Conservation (phyloP, 108 stramenopile genomes). For the Seminavis robusta region DNA sequence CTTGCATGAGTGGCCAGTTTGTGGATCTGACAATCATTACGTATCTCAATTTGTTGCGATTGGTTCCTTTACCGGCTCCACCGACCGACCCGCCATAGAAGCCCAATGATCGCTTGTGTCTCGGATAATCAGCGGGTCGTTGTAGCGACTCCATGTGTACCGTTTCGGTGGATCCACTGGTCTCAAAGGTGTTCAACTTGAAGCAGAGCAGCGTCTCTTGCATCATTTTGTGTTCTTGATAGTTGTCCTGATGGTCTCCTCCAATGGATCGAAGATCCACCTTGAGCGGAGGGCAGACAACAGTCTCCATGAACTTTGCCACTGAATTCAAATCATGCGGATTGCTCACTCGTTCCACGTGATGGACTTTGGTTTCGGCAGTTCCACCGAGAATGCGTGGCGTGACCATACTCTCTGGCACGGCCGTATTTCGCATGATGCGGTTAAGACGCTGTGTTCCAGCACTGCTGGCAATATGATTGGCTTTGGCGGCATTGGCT, state of each 20-base stretch:
- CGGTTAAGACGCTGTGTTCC: slow-evolving; percentile 69
- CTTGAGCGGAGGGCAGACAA: slow-evolving; percentile 44
- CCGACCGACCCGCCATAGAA: slow-evolving; percentile 27
- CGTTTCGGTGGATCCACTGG: slow-evolving; percentile 25
- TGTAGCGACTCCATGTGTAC: slow-evolving; percentile 41
- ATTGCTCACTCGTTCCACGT: slow-evolving; percentile 26
- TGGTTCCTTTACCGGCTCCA: slow-evolving; percentile 39
- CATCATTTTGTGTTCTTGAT: slow-evolving; percentile 33
- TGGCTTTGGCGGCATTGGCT: slow-evolving; percentile 42
- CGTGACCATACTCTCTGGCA: slow-evolving; percentile 12
- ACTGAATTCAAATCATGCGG: slow-evolving; percentile 34
- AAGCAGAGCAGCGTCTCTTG: slow-evolving; percentile 44
- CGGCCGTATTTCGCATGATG: slow-evolving; percentile 45
- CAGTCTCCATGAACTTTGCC: slow-evolving; percentile 28
- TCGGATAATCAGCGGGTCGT: slow-evolving; percentile 41
- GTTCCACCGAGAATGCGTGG: no score
- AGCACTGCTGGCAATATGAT: slow-evolving; percentile 54
- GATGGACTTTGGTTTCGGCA: slow-evolving; percentile 20
- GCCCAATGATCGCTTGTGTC: slow-evolving; percentile 53
- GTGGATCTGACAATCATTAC: slow-evolving; percentile 69
- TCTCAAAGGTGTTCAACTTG: slow-evolving; percentile 44
- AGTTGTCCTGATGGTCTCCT: slow-evolving; percentile 21
- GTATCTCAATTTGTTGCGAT: slow-evolving; percentile 65
- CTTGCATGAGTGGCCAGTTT: slow-evolving; percentile 54
- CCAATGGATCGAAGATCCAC: slow-evolving; percentile 52